A percentile compares a stretch with the other conserved stretches of the same genome.
phyloP scores from a whole-genome alignment of 2,329 filamentous ascomycete genomes.

The Teratosphaeria pseudoeucalypti region DNA sequence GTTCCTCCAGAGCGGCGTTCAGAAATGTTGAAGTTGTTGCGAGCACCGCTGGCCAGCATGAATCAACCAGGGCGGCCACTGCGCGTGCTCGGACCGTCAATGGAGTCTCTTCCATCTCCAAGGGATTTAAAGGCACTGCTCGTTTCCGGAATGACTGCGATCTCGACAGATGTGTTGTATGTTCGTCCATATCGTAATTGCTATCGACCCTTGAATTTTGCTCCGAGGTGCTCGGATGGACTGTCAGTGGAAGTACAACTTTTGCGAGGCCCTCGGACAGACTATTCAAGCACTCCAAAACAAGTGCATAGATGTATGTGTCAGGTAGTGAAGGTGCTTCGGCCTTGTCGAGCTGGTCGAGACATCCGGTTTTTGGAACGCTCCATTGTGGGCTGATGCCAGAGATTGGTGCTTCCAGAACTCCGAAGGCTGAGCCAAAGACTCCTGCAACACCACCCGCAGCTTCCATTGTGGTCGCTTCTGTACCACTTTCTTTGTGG shows the following conservation, averaged over 20 bases:
- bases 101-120: conserved; percentile 63
- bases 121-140: conserved; percentile 72
- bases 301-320: conserved; percentile 85
- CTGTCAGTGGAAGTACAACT: conserved; percentile 83
- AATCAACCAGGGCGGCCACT: conserved; percentile 73
- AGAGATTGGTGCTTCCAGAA: conserved; percentile 53
- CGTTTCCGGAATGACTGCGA: conserved; percentile 62
- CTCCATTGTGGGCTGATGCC: conserved; percentile 92
- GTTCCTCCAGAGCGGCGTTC: conserved; percentile 80
- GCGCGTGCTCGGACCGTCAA: conserved; percentile 60
- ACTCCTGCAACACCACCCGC: conserved; percentile 72
- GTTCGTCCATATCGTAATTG: conserved; percentile 22
- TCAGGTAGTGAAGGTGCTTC: conserved; percentile 77
- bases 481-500: conserved; percentile 50
- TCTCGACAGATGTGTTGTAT: conserved; percentile 29
- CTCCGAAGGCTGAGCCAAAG: conserved; percentile 61
- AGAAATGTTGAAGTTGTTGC: conserved; percentile 93
- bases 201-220: conserved; percentile 17
- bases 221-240: conserved; percentile 39
- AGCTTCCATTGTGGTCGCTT: conserved; percentile 82
- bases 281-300: conserved; percentile 77
- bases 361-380: conserved; percentile 71
- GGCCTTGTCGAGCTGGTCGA: conserved; percentile 88
- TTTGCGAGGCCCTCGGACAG: conserved; percentile 88
- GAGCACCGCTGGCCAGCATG: conserved; percentile 91